Evolutionary conservation across 2,329 filamentous ascomycete species (phyloP).

Genomic region (Ustilaginoidea virens): DNA sequence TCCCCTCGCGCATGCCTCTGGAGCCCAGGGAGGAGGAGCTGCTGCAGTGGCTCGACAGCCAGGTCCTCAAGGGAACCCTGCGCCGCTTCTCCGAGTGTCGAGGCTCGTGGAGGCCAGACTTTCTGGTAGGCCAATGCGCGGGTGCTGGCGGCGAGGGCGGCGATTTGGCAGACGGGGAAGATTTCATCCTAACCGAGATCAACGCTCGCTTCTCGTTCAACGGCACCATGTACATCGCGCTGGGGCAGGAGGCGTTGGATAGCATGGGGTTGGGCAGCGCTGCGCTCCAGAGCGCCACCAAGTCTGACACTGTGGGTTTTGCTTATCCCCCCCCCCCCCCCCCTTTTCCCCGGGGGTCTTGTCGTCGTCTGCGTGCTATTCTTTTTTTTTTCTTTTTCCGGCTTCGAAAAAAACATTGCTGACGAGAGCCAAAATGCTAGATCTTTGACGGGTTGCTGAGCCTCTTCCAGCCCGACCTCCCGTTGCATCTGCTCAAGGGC

Average conservation of each 20-base stretch:
- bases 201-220: constrained; percentile 26
- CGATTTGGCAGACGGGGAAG: constrained; percentile 7
- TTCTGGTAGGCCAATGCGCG: too few species aligned
- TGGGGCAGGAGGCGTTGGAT: constrained; percentile 15
- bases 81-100: constrained; percentile 8
- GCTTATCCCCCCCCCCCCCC: too few species aligned
- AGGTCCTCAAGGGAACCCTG: constrained; percentile 12
- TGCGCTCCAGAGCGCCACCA: constrained; percentile 11
- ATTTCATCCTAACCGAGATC: constrained; percentile 22
- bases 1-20: constrained; percentile 19
- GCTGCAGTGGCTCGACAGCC: constrained; percentile 16
- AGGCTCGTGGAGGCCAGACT: constrained; percentile 24
- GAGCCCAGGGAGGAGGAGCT: constrained; percentile 15
- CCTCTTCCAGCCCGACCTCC: constrained; percentile 14
- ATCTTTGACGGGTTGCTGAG: constrained; percentile 15
- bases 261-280: constrained; percentile 4
- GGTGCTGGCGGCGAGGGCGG: constrained; percentile 13
- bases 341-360: too few species aligned
- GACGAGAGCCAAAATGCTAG: constrained; percentile 7
- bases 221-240: constrained; percentile 15
- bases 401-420: background rate
- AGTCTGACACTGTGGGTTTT: constrained; percentile 10
- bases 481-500: constrained; percentile 22
- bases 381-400: background rate
- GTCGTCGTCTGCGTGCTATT: too few species aligned